A percentile compares a stretch with the other conserved stretches of the same genome.
Evolutionary conservation across 306 rosid genomes (phyloP).

Genomic region (Fagus sylvatica): DNA sequence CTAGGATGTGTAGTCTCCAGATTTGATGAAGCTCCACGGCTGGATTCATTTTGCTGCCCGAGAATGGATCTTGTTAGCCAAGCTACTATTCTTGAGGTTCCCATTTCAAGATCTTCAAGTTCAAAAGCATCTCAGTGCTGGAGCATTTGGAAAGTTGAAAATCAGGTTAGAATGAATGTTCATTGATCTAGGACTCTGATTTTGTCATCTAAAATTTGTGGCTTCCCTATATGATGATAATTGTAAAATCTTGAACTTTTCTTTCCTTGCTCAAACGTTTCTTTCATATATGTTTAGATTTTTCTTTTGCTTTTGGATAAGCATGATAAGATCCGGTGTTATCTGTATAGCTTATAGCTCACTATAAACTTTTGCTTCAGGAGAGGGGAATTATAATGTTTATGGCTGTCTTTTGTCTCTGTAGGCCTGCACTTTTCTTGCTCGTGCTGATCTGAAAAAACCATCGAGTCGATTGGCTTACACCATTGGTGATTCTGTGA

Average conservation of each 20-base stretch:
- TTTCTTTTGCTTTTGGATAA: not conserved
- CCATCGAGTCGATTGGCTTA: constrained; percentile 87
- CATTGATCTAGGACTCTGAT: not conserved
- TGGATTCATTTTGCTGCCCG: constrained; percentile 80
- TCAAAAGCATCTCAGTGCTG: constrained; percentile 81
- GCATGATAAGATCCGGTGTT: not conserved
- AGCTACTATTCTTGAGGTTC: constrained; percentile 77
- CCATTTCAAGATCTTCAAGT: constrained; percentile 83
- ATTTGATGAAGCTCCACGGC: constrained; percentile 71
- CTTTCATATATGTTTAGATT: not conserved
- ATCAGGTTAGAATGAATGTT: constrained; percentile 58
- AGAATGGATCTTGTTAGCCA: constrained; percentile 98
- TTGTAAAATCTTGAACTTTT: constrained; percentile 1
- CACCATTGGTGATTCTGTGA: constrained; percentile 71
- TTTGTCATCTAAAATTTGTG: not conserved
- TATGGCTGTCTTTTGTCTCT: constrained; percentile 23
- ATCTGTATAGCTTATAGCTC: not conserved
- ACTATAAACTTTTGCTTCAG: not conserved
- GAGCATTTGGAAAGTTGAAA: constrained; percentile 99
- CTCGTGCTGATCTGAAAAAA: constrained; percentile 79
- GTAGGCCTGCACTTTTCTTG: constrained; percentile 95
- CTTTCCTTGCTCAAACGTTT: not conserved
- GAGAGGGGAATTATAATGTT: not conserved
- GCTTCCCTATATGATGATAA: constrained; percentile 16
- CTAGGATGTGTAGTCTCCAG: constrained; percentile 87